Evolutionary conservation across 352 stramenopile genomes (phyloP).

Genomic region (Phytophthora niederhauseri): DNA sequence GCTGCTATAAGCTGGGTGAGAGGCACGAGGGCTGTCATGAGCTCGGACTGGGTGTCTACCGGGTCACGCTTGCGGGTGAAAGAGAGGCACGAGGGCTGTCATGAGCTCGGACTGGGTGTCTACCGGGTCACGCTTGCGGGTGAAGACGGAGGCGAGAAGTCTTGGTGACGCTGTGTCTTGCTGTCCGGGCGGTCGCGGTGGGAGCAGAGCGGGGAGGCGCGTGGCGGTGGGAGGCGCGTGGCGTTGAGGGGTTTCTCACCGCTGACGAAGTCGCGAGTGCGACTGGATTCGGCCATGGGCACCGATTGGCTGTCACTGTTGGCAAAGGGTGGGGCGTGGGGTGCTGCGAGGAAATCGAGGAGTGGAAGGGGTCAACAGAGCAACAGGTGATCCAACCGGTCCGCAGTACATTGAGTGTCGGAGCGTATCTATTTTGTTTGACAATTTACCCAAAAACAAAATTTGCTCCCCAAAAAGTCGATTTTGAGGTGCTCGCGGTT

Average conservation of each 20-base stretch:
- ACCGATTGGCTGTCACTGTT: neutral
- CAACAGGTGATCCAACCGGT: slow-evolving; percentile 7
- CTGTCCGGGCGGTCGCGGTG: slow-evolving; percentile 3
- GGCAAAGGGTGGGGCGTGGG: neutral
- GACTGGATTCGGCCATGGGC: neutral
- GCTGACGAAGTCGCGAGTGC: neutral
- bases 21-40: slow-evolving; percentile 13
- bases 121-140: neutral
- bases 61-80: slow-evolving; percentile 9
- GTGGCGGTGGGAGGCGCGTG: neutral
- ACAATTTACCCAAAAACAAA: no score
- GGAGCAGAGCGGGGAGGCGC: slow-evolving; percentile 7
- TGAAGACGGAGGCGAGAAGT: slow-evolving; percentile 11
- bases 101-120: slow-evolving; percentile 9
- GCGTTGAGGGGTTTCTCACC: neutral
- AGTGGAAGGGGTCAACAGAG: slow-evolving; percentile 8
- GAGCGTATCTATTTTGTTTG: neutral
- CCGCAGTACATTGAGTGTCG: no score
- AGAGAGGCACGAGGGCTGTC: slow-evolving; percentile 12
- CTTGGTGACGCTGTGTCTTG: neutral
- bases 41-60: neutral
- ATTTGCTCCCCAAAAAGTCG: no score
- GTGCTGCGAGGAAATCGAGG: slow-evolving; percentile 3
- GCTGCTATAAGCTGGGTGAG: slow-evolving; percentile 24
- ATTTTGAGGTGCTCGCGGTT: no score